These are phyloP conservation scores for Teratosphaeria pseudoeucalypti DNA, from an alignment of 2,329 filamentous ascomycete species.

Conservation along the genomic window DNA sequence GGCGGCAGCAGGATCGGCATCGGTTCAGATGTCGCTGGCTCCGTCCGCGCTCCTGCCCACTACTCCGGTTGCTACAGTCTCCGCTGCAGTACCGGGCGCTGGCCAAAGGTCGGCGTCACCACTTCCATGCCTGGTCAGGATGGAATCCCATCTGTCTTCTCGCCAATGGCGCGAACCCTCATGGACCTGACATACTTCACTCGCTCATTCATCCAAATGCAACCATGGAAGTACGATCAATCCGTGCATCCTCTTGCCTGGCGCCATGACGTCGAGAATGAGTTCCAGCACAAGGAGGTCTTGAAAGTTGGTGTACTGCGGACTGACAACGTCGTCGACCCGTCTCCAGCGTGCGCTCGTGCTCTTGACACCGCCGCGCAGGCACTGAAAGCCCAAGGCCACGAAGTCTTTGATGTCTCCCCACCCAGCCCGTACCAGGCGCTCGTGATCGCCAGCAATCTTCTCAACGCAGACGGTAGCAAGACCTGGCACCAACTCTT, in stretches of 20 bases:
- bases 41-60: conserved; percentile 75
- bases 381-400: conserved; percentile 61
- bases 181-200: conserved; percentile 79
- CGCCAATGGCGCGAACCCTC: conserved; percentile 81
- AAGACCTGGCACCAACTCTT: conserved; percentile 69
- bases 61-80: conserved; percentile 84
- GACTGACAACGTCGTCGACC: conserved; percentile 66
- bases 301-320: conserved; percentile 67
- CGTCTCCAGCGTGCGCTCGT: conserved; percentile 71
- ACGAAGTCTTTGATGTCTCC: conserved; percentile 58
- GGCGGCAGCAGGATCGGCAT: conserved; percentile 78
- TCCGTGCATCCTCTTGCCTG: conserved; percentile 77
- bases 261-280: conserved; percentile 53
- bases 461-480: conserved; percentile 78
- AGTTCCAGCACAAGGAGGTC: conserved; percentile 50
- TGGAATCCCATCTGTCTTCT: conserved; percentile 78
- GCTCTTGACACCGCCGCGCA: conserved; percentile 61
- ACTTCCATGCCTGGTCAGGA: conserved; percentile 92
- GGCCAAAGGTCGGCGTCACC: conserved; percentile 73
- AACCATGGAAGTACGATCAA: conserved; percentile 83
- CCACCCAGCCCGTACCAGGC: conserved; percentile 54
- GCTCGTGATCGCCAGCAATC: conserved; percentile 63
- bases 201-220: conserved; percentile 63
- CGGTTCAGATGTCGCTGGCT: conserved; percentile 83
- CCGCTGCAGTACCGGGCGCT: conserved; percentile 77